Base-by-base conservation (phyloP, 495 filamentous ascomycete species). In the Penicillium crystallinum region DNA sequence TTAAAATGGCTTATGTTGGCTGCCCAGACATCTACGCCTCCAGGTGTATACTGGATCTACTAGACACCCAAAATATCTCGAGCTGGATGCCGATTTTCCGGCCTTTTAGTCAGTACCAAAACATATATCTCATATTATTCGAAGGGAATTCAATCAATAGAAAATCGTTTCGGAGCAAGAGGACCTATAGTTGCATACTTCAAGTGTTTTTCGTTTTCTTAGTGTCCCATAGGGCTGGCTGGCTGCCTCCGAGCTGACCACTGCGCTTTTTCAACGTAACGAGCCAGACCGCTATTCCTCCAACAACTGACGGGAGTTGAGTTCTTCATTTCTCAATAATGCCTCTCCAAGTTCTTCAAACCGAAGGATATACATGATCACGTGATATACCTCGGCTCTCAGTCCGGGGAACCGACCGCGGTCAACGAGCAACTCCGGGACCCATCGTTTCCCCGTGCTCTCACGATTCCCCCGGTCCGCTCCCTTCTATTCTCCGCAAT, bases 341-440 rank as follows among this genome's bases (percentile, higher is more conserved):
- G 31, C 12, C 12, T 9, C 11, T 36, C 34, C 2, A 4, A 15
- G 34, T 8, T 34, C n/a, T 6, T 15, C 22, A 42, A 15, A 3
- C 7, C 23, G 22, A 17, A 10, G 10, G 22, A 42, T 9, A 15
- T 27, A 4, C 0, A 2, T 3, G 4, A 38, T 52, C 49, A 52
- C 49, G 49, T 52, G 48, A 42, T 15, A 50, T 41, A 23, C 48
- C 70, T 73, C 70, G 70, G 70, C 68, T 57, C 53, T 49, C 45
- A 29, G 58, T 66, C 66, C 59, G 63, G 68, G 66, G 65, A 66
- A 67, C 61, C 66, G 59, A 65, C 55, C 56, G 50, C 58, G 50
- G 22, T 43, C 37, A 19, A 34, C 39, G 33, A 57, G 39, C 49
- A 46, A 49, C 49, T 41, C 48, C 59, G 39, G 37, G 30, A 41